These are phyloP conservation scores for Phaeosphaeria sp. DNA, from an alignment of 2,329 filamentous ascomycete species.

Conservation along the genomic window DNA sequence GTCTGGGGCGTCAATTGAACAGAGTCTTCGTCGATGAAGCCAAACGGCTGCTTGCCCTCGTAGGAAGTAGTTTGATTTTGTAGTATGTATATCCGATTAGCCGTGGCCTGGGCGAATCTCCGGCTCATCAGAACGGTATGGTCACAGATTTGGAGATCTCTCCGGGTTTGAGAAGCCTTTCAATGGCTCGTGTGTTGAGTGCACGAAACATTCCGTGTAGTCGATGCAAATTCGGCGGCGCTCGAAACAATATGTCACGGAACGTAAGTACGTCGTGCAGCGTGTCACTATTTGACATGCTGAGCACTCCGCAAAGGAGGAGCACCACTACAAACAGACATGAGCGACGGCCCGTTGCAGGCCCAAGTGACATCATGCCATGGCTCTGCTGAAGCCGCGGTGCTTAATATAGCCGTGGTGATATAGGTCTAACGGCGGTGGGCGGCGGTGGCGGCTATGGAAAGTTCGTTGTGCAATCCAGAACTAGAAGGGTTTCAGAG, in stretches of 20 bases:
- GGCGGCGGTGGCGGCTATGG: slow-evolving; percentile 22
- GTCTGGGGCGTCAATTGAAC: slow-evolving; percentile 50
- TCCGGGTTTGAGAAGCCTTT: neutral
- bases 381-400: neutral
- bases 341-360: neutral
- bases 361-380: slow-evolving; percentile 3
- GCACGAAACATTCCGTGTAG: neutral
- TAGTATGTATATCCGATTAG: neutral
- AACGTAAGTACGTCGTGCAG: neutral
- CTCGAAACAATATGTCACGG: neutral
- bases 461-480: slow-evolving; percentile 26
- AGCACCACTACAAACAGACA: neutral
- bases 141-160: neutral
- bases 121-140: neutral
- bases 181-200: neutral
- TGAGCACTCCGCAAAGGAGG: neutral
- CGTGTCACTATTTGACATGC: neutral
- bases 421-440: neutral
- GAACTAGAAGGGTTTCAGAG: slow-evolving; percentile 37
- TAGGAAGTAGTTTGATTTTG: neutral
- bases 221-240: neutral
- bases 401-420: neutral
- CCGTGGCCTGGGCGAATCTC: neutral
- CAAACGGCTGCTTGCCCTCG: neutral
- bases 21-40: neutral